Percentiles rank a stretch among this genome's conserved stretches.
phyloP scores from a whole-genome alignment of 306 rosid genomes.

The Acacia melanoxylon region DNA sequence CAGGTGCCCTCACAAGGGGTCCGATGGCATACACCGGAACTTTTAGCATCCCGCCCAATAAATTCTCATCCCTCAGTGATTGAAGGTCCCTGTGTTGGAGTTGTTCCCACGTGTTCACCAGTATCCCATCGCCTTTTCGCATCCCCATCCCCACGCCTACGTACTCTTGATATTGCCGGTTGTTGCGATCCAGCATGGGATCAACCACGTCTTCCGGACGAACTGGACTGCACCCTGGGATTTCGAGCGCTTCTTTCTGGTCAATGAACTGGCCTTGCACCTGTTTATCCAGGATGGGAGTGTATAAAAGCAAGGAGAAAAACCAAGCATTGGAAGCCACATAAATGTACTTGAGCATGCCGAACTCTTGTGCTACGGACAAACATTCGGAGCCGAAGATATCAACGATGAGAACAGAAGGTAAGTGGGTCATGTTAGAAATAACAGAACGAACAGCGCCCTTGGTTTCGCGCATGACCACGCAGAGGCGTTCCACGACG shows the following conservation, averaged over 20 bases:
- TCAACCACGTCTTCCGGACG: conserved; percentile 17
- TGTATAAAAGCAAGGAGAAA: background rate
- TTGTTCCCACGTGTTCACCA: conserved; percentile 51
- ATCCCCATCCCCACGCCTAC: background rate
- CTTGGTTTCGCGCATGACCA: background rate
- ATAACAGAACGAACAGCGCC: background rate
- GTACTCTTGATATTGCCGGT: conserved; percentile 31
- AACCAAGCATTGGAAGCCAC: conserved; percentile 33
- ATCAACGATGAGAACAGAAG: background rate
- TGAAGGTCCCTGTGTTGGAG: conserved; percentile 9
- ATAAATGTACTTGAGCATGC: background rate
- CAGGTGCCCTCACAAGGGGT: conserved; percentile 39
- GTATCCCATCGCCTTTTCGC: conserved; percentile 28
- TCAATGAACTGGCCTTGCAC: conserved; percentile 42
- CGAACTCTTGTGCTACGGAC: conserved; percentile 27
- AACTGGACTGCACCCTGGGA: conserved; percentile 39
- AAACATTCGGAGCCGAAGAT: background rate
- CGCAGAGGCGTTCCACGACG: background rate
- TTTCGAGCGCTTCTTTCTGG: conserved; percentile 14
- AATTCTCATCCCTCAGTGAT: conserved; percentile 26
- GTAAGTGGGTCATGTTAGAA: background rate
- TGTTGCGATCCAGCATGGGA: conserved; percentile 34
- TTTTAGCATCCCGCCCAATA: conserved; percentile 18
- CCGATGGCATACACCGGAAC: conserved; percentile 52
- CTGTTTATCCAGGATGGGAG: conserved; percentile 22